These are phyloP conservation scores for Omphalea diandra DNA, from an alignment of 441 rosid genomes.

Conservation along the genomic window DNA sequence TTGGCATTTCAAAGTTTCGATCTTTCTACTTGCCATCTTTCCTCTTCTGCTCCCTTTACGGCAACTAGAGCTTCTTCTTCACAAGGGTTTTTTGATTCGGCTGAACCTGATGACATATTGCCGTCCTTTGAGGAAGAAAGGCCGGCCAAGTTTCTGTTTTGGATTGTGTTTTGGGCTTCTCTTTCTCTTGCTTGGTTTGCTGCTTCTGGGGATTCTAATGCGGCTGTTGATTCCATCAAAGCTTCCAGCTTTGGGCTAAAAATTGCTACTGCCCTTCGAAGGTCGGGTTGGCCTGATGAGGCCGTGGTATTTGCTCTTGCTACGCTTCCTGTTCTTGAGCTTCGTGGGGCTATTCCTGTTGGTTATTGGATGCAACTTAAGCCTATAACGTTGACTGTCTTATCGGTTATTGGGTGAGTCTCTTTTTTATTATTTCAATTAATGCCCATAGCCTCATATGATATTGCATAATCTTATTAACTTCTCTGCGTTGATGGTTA, in stretches of 20 bases:
- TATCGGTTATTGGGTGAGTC: conserved; percentile 75
- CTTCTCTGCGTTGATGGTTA: not conserved
- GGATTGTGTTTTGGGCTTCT: conserved; percentile 71
- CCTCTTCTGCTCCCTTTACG: conserved; percentile 15
- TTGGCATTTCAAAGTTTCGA: conserved; percentile 20
- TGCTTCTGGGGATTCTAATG: conserved; percentile 70
- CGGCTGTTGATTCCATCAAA: conserved; percentile 72
- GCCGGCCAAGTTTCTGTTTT: conserved; percentile 46
- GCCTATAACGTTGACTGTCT: conserved; percentile 49
- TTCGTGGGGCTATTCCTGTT: conserved; percentile 91
- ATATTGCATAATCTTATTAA: not conserved
- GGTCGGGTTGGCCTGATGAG: conserved; percentile 78
- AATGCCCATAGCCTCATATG: not conserved
- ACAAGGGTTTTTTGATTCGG: conserved; percentile 33
- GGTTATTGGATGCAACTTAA: conserved; percentile 96
- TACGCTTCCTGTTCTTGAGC: conserved; percentile 85
- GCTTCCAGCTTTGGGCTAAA: conserved; percentile 74
- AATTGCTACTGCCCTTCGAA: conserved; percentile 57
- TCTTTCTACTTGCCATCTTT: conserved; percentile 12
- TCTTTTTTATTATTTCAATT: conserved; percentile 6
- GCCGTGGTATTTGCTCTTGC: conserved; percentile 88
- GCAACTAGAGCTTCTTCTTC: conserved; percentile 26
- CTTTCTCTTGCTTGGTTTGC: conserved; percentile 77
- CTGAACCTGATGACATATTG: conserved; percentile 36
- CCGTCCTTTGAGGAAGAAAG: conserved; percentile 37